These are phyloP conservation scores for Nemania sp. DNA, from an alignment of 2,329 filamentous ascomycete species.

Conservation along the genomic window DNA sequence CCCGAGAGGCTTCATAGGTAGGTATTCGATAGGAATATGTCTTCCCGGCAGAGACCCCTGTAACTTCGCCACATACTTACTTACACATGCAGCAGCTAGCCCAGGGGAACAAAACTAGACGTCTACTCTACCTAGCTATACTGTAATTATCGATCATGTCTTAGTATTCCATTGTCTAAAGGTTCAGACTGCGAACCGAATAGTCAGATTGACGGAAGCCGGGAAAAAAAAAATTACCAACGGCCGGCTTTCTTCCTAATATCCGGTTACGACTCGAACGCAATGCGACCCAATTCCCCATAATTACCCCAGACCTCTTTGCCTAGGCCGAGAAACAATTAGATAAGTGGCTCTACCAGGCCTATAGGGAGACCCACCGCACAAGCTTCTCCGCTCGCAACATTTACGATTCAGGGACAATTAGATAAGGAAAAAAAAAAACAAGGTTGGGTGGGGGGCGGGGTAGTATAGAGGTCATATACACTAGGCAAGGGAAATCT, in stretches of 20 bases:
- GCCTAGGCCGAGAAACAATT: not conserved
- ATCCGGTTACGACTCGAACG: not conserved
- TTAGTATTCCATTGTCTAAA: too few species aligned
- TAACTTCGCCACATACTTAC: too few species aligned
- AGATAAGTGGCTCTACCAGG: too few species aligned
- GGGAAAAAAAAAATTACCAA: not conserved
- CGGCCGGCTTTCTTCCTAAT: not conserved
- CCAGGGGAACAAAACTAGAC: not conserved
- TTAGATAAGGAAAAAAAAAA: not conserved
- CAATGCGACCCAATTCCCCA: constrained; percentile 21
- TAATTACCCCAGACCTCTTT: not conserved
- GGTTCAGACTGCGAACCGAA: too few species aligned
- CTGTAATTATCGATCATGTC: too few species aligned
- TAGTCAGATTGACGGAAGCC: constrained; percentile 1
- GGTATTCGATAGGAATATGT: not conserved
- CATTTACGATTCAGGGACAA: not conserved
- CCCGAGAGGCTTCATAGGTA: not conserved
- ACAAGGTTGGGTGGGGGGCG: constrained; percentile 17
- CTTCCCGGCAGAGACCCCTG: not conserved
- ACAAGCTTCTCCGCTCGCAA: too few species aligned
- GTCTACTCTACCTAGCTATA: too few species aligned
- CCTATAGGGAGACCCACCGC: too few species aligned
- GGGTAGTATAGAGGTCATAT: constrained; percentile 8
- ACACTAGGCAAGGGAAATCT: not conserved
- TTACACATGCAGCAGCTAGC: not conserved